Percentiles rank a stretch among this genome's conserved stretches.
Evolutionary conservation across 768 basidiomycete genomes (phyloP).

Genomic region (Naematelia aurantialba): DNA sequence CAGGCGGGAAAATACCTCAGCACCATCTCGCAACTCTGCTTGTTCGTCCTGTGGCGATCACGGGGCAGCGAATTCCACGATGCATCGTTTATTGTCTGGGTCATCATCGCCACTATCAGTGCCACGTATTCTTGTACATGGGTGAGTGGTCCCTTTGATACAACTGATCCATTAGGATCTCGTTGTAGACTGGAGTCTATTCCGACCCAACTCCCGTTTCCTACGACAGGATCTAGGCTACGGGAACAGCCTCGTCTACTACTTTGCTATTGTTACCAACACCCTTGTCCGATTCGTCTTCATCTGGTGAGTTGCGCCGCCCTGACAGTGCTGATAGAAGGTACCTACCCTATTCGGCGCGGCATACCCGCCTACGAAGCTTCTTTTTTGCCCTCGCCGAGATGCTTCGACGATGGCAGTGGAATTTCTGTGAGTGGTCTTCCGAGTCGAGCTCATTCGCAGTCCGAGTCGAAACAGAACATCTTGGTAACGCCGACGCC

Average conservation of each 20-base stretch:
- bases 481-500: conserved; percentile 87
- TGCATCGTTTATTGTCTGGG: conserved; percentile 63
- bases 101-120: conserved; percentile 62
- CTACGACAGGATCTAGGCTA: conserved; percentile 76
- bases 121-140: conserved; percentile 71
- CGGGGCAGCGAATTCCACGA: conserved; percentile 57
- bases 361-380: conserved; percentile 57
- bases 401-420: conserved; percentile 73
- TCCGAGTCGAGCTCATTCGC: neutral
- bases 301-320: conserved; percentile 54
- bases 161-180: conserved; percentile 74
- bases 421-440: conserved; percentile 79
- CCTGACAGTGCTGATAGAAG: conserved; percentile 9
- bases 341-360: conserved; percentile 61
- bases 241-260: conserved; percentile 52
- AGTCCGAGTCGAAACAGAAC: conserved; percentile 86
- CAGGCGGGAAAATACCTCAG: conserved; percentile 80
- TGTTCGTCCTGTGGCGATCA: conserved; percentile 76
- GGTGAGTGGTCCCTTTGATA: conserved; percentile 56
- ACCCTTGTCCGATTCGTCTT: conserved; percentile 74
- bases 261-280: conserved; percentile 60
- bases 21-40: conserved; percentile 63
- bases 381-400: conserved; percentile 72
- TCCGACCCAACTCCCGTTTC: conserved; percentile 60
- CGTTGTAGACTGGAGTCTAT: conserved; percentile 86